Conservation (phyloP, 495 filamentous ascomycete species). For the Clohesyomyces aquaticus region DNA sequence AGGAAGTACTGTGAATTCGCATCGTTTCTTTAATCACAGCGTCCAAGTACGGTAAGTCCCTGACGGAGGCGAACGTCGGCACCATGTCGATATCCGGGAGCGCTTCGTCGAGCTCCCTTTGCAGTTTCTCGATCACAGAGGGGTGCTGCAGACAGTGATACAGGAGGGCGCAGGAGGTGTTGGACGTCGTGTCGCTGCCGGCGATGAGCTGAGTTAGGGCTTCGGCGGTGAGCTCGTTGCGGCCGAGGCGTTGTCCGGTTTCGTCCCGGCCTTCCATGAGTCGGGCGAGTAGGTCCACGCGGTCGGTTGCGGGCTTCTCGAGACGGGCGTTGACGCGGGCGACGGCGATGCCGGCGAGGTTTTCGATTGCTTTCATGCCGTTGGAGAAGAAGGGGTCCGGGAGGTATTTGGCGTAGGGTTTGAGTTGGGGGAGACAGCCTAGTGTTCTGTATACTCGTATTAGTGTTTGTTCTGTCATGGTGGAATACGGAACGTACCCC, state of each 20-base stretch:
- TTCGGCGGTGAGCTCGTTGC: constrained; percentile 83
- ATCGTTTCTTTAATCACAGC: constrained; percentile 87
- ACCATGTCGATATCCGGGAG: constrained; percentile 64
- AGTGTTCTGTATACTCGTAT: constrained; percentile 50
- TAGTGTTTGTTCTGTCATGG: not conserved
- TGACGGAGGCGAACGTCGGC: constrained; percentile 70
- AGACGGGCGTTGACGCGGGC: constrained; percentile 77
- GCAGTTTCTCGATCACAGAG: constrained; percentile 71
- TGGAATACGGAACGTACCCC: constrained; percentile 43
- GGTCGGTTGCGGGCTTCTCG: constrained; percentile 63
- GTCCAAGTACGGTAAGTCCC: constrained; percentile 76
- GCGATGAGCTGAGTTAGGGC: constrained; percentile 90
- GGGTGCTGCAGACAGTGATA: constrained; percentile 74
- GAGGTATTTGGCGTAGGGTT: constrained; percentile 66
- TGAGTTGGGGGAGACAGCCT: constrained; percentile 62
- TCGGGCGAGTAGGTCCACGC: constrained; percentile 79
- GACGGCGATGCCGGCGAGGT: constrained; percentile 72
- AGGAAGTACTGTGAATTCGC: constrained; percentile 86
- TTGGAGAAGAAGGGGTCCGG: constrained; percentile 71
- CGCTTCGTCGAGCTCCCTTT: constrained; percentile 70
- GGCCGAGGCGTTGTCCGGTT: constrained; percentile 70
- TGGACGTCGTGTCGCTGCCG: constrained; percentile 86
- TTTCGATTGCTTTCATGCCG: constrained; percentile 65
- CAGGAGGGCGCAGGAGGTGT: constrained; percentile 84
- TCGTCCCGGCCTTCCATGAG: constrained; percentile 87